Evolutionary conservation across 345 rosid genomes (phyloP).

Genomic region (Camelina laxa): DNA sequence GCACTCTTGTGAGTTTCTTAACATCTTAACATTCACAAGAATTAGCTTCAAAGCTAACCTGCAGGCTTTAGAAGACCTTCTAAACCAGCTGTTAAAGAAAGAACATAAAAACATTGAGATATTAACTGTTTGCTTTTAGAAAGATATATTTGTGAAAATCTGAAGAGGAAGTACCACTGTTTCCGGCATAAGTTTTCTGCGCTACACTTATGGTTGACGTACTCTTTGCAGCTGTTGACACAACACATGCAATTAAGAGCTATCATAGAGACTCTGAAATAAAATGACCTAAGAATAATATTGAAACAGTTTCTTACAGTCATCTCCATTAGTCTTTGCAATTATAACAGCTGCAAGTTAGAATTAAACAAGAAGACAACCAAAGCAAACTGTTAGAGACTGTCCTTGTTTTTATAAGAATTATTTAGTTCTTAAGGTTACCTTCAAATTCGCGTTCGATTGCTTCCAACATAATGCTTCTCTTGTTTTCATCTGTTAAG

Average conservation of each 20-base stretch:
- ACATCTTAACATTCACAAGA: constrained; percentile 2
- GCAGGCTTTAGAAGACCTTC: constrained; percentile 37
- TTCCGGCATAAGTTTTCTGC: constrained; percentile 22
- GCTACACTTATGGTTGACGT: constrained; percentile 11
- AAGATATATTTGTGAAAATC: not conserved
- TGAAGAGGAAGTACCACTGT: constrained; percentile 21
- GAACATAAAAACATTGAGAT: constrained; percentile 27
- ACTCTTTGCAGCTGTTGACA: constrained; percentile 25
- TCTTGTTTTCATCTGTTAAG: constrained; percentile 36
- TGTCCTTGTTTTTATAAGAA: not conserved
- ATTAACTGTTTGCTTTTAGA: not conserved
- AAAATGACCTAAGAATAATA: not conserved
- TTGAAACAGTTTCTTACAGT: constrained; percentile 18
- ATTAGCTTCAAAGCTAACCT: constrained; percentile 32
- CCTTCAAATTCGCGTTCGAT: constrained; percentile 44
- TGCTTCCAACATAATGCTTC: constrained; percentile 37
- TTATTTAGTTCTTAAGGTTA: constrained; percentile 17
- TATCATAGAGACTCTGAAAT: not conserved
- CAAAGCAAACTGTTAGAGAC: constrained; percentile 25
- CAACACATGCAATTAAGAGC: constrained; percentile 9
- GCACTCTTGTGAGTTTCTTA: constrained; percentile 27
- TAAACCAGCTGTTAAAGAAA: constrained; percentile 23
- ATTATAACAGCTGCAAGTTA: constrained; percentile 34
- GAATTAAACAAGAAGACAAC: constrained; percentile 25
- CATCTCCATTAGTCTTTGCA: constrained; percentile 33